Percentiles rank a stretch among this genome's conserved stretches.
These are phyloP conservation scores for Spathaspora girioi DNA, from an alignment of 805 yeast genomes.

Conservation along the genomic window DNA sequence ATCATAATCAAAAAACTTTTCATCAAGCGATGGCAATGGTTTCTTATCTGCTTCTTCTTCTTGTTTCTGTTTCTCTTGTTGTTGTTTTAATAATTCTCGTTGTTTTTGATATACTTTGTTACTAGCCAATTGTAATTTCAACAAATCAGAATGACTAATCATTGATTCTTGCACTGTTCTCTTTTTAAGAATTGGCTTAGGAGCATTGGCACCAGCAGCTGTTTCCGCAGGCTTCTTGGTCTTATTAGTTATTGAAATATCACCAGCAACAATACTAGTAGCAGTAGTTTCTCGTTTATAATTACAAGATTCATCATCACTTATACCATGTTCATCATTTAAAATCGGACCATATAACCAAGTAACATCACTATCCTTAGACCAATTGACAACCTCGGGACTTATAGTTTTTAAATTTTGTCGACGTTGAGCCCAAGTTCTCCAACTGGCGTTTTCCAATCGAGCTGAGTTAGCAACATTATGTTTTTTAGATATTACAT, in stretches of 20 bases:
- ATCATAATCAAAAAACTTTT: conserved; percentile 35
- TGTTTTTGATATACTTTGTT: conserved; percentile 30
- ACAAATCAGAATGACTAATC: conserved; percentile 53
- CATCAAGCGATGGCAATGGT: conserved; percentile 19
- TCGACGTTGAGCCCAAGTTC: conserved; percentile 89
- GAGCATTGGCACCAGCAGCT: too few species aligned
- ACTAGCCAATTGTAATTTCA: conserved; percentile 39
- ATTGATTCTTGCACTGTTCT: conserved; percentile 80
- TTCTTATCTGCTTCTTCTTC: conserved; percentile 11
- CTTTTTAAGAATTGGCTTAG: conserved; percentile 86
- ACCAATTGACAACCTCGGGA: conserved; percentile 93
- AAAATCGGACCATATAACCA: conserved; percentile 95
- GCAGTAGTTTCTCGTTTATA: conserved; percentile 21
- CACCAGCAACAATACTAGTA: conserved; percentile 42
- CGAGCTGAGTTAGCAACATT: conserved; percentile 65
- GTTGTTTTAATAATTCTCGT: conserved; percentile 19
- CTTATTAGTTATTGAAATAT: conserved; percentile 37
- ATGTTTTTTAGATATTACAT: conserved; percentile 75
- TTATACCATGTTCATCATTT: conserved; percentile 28
- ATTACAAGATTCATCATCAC: conserved; percentile 15
- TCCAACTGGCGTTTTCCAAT: conserved; percentile 69
- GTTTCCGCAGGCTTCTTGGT: conserved; percentile 8
- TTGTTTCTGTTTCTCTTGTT: conserved; percentile 4
- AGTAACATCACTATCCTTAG: conserved; percentile 93
- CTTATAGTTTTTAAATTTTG: conserved; percentile 69